Conservation (phyloP, 139 green algal species). For the Haematococcus sp. region DNA sequence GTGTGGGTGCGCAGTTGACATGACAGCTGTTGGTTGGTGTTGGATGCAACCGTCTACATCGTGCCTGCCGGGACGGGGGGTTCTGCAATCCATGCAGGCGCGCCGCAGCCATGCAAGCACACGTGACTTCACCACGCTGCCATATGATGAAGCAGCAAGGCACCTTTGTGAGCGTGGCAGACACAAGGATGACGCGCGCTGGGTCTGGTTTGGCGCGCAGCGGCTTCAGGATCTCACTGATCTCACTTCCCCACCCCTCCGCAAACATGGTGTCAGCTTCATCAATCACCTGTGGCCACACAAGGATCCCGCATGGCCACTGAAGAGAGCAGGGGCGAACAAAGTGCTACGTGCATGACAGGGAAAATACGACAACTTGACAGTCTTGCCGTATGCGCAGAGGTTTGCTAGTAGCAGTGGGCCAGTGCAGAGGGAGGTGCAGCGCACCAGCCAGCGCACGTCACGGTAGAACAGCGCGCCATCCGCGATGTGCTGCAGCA, state of each 20-base stretch:
- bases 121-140: no score
- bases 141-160: no score
- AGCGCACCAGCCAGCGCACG: slow-evolving; percentile 51
- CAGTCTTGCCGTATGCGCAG: no score
- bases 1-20: neutral
- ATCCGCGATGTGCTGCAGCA: slow-evolving; percentile 80
- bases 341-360: neutral
- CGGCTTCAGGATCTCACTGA: slow-evolving; percentile 68
- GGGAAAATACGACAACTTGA: no score
- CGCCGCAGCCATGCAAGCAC: no score
- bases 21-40: no score
- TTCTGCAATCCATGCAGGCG: no score
- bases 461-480: slow-evolving; percentile 83
- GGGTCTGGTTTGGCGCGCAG: slow-evolving; percentile 52
- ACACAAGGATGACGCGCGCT: slow-evolving; percentile 80
- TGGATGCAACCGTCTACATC: no score
- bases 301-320: no score
- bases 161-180: slow-evolving; percentile 85
- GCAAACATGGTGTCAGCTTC: slow-evolving; percentile 98
- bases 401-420: no score
- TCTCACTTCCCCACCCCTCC: slow-evolving; percentile 74
- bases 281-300: slow-evolving; percentile 75
- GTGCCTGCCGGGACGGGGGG: no score
- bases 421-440: no score
- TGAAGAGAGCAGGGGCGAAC: neutral